Conservation (phyloP, 2,329 filamentous ascomycete species). For the Incumbomyces lentus region DNA sequence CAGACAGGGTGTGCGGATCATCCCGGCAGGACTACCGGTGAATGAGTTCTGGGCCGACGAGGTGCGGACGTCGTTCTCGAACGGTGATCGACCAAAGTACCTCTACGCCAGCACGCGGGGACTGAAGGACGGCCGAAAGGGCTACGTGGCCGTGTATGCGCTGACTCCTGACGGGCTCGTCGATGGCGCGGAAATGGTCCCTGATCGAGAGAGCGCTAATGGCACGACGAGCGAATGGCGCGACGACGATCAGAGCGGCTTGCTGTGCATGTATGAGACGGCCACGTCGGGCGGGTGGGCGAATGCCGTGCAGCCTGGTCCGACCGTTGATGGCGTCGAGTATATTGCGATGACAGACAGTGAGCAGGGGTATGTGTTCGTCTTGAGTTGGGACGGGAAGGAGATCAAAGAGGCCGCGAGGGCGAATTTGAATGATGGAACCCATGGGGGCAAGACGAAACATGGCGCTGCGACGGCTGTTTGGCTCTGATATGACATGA, state of each 20-base stretch:
- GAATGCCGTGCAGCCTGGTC: slow-evolving; percentile 21
- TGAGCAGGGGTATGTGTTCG: slow-evolving; percentile 20
- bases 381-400: slow-evolving; percentile 18
- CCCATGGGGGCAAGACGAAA: slow-evolving; percentile 8
- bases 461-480: slow-evolving; percentile 21
- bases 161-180: slow-evolving; percentile 13
- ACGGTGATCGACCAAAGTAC: slow-evolving; percentile 13
- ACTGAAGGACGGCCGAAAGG: slow-evolving; percentile 13
- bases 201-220: background rate
- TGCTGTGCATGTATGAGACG: slow-evolving; percentile 19
- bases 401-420: slow-evolving; percentile 17
- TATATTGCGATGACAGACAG: slow-evolving; percentile 23
- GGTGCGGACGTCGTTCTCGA: slow-evolving; percentile 17
- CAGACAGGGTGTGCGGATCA: slow-evolving; percentile 17
- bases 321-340: slow-evolving; percentile 21
- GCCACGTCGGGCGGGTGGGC: slow-evolving; percentile 21
- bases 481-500: slow-evolving; percentile 20
- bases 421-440: slow-evolving; percentile 13
- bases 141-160: slow-evolving; percentile 19
- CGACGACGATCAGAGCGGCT: slow-evolving; percentile 10
- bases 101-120: slow-evolving; percentile 20
- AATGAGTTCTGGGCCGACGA: slow-evolving; percentile 21
- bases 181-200: background rate
- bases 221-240: background rate
- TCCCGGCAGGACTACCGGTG: slow-evolving; percentile 11